Conservation (phyloP, 176 grass and related monocot genomes). For the Triticum urartu region DNA sequence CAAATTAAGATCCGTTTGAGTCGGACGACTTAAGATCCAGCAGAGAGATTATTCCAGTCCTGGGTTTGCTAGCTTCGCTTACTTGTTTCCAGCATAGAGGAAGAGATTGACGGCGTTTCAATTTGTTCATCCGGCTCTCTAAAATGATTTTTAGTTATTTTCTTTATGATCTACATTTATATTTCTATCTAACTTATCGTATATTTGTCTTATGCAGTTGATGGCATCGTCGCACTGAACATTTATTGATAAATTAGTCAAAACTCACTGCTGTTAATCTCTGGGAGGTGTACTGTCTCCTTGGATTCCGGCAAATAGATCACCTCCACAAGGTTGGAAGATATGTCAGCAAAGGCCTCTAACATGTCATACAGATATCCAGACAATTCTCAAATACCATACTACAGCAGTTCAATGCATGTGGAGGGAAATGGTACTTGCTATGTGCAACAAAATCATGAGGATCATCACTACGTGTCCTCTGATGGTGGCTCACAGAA, state of each 20-base stretch:
- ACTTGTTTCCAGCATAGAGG: background rate
- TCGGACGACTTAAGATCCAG: background rate
- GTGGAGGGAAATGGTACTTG: slow-evolving; percentile 22
- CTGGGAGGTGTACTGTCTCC: background rate
- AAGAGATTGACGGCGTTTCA: background rate
- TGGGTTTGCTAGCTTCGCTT: background rate
- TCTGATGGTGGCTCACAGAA: slow-evolving; percentile 47
- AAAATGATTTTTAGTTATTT: background rate
- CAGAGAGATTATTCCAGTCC: background rate
- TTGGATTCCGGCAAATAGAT: slow-evolving; percentile 26
- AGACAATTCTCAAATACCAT: slow-evolving; percentile 34
- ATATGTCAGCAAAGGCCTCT: slow-evolving; percentile 53
- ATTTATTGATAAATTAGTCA: slow-evolving; percentile 22
- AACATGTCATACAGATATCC: slow-evolving; percentile 31
- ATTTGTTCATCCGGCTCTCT: background rate
- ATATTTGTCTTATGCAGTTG: slow-evolving; percentile 35
- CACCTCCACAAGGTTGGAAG: slow-evolving; percentile 21
- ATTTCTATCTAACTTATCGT: slow-evolving; percentile 17
- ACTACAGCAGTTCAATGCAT: slow-evolving; percentile 36
- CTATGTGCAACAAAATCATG: slow-evolving; percentile 37
- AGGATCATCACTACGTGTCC: slow-evolving; percentile 34
- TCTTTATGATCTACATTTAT: background rate
- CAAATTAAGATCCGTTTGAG: background rate
- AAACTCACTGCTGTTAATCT: background rate
- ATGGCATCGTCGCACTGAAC: background rate